A percentile compares a stretch with the other conserved stretches of the same genome.
Evolutionary conservation across 1,284 basidiomycete genomes (phyloP).

Genomic region (Cutaneotrichosporon cutaneum): DNA sequence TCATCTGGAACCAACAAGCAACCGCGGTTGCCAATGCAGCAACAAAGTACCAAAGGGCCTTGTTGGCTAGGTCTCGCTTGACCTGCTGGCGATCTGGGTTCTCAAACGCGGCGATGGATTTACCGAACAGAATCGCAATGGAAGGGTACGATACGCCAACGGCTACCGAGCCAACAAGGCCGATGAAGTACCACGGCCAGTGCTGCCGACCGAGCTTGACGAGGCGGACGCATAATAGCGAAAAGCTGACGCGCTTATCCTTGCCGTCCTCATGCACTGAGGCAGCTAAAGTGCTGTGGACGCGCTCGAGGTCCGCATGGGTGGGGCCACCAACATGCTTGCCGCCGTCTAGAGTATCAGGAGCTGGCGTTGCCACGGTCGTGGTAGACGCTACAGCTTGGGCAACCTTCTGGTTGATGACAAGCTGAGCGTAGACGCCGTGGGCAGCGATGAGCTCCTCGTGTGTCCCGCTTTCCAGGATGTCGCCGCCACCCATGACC

Average conservation of each 20-base stretch:
- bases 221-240: conserved; percentile 15
- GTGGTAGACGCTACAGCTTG: no score
- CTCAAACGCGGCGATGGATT: conserved; percentile 64
- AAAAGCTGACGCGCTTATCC: conserved; percentile 4
- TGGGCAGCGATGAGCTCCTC: conserved; percentile 66
- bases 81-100: conserved; percentile 55
- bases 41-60: conserved; percentile 76
- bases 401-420: conserved; percentile 43
- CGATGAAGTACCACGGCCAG: conserved; percentile 46
- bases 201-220: conserved; percentile 39
- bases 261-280: conserved; percentile 8
- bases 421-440: conserved; percentile 56
- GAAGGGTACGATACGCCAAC: conserved; percentile 81
- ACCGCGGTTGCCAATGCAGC: conserved; percentile 71
- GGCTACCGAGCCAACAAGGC: conserved; percentile 37
- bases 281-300: conserved; percentile 6
- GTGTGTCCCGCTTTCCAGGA: conserved; percentile 84
- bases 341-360: not conserved
- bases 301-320: conserved; percentile 17
- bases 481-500: conserved; percentile 78
- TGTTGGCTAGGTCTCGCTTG: conserved; percentile 32
- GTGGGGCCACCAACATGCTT: conserved; percentile 10
- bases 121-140: conserved; percentile 77
- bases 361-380: conserved; percentile 17
- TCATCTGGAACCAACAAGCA: conserved; percentile 64